Evolutionary conservation across 257 asterid species (phyloP).

Genomic region (Nicotiana undulata): DNA sequence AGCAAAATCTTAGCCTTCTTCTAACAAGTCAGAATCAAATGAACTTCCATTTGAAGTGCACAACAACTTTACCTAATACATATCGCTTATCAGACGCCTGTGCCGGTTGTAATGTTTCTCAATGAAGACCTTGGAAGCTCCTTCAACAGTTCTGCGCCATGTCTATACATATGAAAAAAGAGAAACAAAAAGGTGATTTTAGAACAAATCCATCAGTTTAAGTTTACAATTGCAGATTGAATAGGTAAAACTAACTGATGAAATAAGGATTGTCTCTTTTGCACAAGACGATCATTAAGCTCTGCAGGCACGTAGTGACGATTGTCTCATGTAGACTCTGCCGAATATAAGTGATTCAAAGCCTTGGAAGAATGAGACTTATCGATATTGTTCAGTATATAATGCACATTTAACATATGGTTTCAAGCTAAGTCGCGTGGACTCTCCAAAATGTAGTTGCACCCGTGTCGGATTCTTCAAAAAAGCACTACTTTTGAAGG

Average conservation of each 20-base stretch:
- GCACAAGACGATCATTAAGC: neutral
- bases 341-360: too few relatives aligned
- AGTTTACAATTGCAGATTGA: neutral
- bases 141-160: conserved; percentile 70
- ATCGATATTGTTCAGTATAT: too few relatives aligned
- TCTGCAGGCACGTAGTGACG: too few relatives aligned
- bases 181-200: neutral
- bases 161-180: conserved; percentile 29
- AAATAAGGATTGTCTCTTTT: neutral
- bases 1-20: neutral
- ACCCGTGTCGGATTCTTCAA: too few relatives aligned
- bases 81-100: conserved; percentile 54
- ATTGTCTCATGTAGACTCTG: too few relatives aligned
- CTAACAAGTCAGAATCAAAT: neutral
- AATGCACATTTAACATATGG: too few relatives aligned
- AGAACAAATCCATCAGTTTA: neutral
- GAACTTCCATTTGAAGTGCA: neutral
- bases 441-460: too few relatives aligned
- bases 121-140: conserved; percentile 70
- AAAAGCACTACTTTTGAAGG: too few relatives aligned
- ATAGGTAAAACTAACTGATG: neutral
- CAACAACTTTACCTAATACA: conserved; percentile 16
- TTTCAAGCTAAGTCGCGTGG: too few relatives aligned
- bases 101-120: conserved; percentile 76
- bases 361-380: too few relatives aligned